Evolutionary conservation across 345 rosid species (phyloP), one percentile per base, ranked within the genome.

Genomic region (Eutrema yunnanense): DNA sequence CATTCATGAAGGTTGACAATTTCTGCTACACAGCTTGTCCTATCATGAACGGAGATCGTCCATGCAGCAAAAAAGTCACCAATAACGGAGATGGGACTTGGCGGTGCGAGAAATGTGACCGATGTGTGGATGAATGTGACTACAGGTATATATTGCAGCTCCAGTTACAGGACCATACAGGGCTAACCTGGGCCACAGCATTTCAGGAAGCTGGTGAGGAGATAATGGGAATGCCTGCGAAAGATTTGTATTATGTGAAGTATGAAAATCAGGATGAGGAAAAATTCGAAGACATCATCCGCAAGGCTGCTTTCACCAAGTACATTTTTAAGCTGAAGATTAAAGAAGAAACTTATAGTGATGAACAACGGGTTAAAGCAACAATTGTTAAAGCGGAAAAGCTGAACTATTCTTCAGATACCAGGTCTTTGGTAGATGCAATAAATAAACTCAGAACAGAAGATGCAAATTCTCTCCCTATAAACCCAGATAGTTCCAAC

Each of bases 11-110:
- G 82, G 33, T 74, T 47, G 98, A 94, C 37, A 94, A 71, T 75
- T 91, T 94, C 86, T 91, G 97, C 81, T 94, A 94, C 74, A 85
- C 91, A n/a, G 97, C 95, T 56, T 91, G 98, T 80, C 98, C 98
- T 47, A 67, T 80, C 55, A 83, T 83, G 82, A 80, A 80, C 76
- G 98, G 95, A 34, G 97, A 94, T 36, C 86, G 97, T 8, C 81
- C 83, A 27, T 91, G 97, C 83, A 85, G 54, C 82, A 94, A 94
- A 81, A 94, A 94, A 67, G 97, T 91, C 9, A 84, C 91, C 9
- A 86, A 91, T 77, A 91, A 94, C 27, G 98, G 97, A 42, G 96
- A 94, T 78, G 96, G 97, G 73, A 89, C 78, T 68, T 94, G 97
- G 95, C 85, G 86, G 56, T 91, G 98, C 56, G 97, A 94, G 72